Percentiles rank a stretch among this genome's conserved stretches.
These are phyloP conservation scores for Musa beccarii DNA, from an alignment of 176 grass and related monocot species.

Conservation along the genomic window DNA sequence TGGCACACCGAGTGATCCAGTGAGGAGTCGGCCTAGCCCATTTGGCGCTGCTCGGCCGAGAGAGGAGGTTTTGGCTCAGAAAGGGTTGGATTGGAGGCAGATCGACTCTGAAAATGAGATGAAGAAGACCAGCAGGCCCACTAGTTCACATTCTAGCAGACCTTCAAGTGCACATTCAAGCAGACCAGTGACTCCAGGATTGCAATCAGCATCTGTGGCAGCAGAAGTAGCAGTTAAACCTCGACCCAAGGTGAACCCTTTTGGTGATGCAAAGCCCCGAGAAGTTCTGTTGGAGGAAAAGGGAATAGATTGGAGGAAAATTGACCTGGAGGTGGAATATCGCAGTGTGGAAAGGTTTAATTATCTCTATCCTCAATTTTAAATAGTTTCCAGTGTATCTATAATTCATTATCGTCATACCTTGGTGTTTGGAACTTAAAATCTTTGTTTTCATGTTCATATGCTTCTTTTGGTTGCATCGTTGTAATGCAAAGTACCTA, in stretches of 20 bases:
- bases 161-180: constrained; percentile 79
- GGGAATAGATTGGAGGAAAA: constrained; percentile 90
- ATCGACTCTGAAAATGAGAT: constrained; percentile 60
- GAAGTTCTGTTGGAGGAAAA: constrained; percentile 72
- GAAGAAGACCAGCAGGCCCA: constrained; percentile 61
- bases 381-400: not conserved
- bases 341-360: constrained; percentile 62
- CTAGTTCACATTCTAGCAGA: constrained; percentile 70
- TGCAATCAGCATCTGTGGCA: constrained; percentile 37
- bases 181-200: constrained; percentile 61
- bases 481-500: not conserved
- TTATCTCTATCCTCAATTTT: not conserved
- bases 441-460: not conserved
- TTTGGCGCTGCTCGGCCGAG: constrained; percentile 53
- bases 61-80: constrained; percentile 52
- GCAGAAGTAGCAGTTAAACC: constrained; percentile 44
- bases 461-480: constrained; percentile 1
- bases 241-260: constrained; percentile 70
- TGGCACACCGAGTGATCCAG: constrained; percentile 27
- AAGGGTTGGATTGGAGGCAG: constrained; percentile 47
- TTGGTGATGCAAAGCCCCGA: constrained; percentile 76
- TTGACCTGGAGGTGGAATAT: constrained; percentile 81
- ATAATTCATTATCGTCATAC: not conserved
- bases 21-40: constrained; percentile 34
- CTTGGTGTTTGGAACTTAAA: not conserved